These are phyloP conservation scores for Microthyrium microscopicum DNA, from an alignment of 2,329 filamentous ascomycete species.

Conservation along the genomic window DNA sequence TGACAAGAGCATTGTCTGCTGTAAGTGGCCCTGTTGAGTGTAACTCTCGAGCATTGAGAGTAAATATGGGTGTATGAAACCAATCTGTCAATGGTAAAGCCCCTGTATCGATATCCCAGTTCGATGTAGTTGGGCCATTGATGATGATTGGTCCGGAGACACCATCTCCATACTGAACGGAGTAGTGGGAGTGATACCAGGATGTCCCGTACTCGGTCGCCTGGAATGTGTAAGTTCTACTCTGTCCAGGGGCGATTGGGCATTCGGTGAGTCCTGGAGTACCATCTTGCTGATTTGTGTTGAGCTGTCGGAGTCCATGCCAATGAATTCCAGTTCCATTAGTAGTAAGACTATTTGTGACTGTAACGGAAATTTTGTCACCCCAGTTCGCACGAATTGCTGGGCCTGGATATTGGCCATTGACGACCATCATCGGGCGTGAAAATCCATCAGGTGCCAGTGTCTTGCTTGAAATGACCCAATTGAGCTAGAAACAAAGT, in stretches of 20 bases:
- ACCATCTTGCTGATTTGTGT: constrained; percentile 40
- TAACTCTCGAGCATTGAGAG: constrained; percentile 1
- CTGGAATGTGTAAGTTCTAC: constrained; percentile 40
- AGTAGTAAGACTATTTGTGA: constrained; percentile 31
- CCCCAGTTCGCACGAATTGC: constrained; percentile 40
- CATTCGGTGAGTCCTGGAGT: constrained; percentile 32
- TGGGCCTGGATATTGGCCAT: constrained; percentile 51
- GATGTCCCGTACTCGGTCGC: constrained; percentile 32
- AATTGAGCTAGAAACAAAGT: constrained; percentile 9
- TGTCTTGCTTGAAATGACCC: constrained; percentile 26
- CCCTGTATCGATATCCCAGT: constrained; percentile 45
- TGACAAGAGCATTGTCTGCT: constrained; percentile 5
- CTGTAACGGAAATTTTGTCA: constrained; percentile 32
- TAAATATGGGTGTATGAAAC: constrained; percentile 14
- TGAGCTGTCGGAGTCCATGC: constrained; percentile 41
- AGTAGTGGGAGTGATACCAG: constrained; percentile 28
- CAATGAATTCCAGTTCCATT: constrained; percentile 33
- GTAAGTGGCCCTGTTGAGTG: constrained; percentile 5
- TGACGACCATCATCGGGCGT: constrained; percentile 35
- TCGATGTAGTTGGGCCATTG: constrained; percentile 25
- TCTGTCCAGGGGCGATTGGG: constrained; percentile 33
- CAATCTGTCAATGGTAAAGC: constrained; percentile 45
- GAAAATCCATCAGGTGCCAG: constrained; percentile 24
- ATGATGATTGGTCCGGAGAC: constrained; percentile 24
- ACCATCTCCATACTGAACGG: constrained; percentile 26